phyloP scores from a whole-genome alignment of 257 asterid genomes.

The Solanum piurae region DNA sequence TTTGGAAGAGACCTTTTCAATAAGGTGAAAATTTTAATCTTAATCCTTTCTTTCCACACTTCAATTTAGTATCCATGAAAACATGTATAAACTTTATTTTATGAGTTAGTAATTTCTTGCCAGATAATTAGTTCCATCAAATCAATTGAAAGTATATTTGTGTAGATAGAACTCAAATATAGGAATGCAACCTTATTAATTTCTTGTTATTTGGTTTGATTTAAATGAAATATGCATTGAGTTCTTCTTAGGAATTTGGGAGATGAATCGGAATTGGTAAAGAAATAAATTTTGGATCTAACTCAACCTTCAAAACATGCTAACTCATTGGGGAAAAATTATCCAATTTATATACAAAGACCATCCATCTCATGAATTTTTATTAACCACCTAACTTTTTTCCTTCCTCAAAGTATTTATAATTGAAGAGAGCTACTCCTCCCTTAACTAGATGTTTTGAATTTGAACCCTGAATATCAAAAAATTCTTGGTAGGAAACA shows the following conservation, averaged over 20 bases:
- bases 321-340: background rate
- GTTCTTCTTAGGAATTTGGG: background rate
- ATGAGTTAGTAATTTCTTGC: background rate
- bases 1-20: constrained; percentile 4
- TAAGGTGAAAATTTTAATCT: constrained; percentile 2
- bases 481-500: fast-evolving
- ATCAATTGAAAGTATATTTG: background rate
- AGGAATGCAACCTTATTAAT: background rate
- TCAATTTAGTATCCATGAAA: background rate
- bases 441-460: fast-evolving
- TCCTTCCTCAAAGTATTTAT: fast-evolving
- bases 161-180: background rate
- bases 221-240: background rate
- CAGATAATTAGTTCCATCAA: background rate
- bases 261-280: background rate
- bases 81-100: background rate
- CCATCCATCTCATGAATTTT: background rate
- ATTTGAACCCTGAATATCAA: too few relatives aligned
- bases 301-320: background rate
- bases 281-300: background rate
- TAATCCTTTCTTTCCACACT: background rate
- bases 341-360: background rate
- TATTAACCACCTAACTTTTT: fast-evolving
- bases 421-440: background rate
- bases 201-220: background rate